These are phyloP conservation scores for Paragyromitra xinjiangensis DNA, from an alignment of 495 filamentous ascomycete genomes.

Conservation along the genomic window DNA sequence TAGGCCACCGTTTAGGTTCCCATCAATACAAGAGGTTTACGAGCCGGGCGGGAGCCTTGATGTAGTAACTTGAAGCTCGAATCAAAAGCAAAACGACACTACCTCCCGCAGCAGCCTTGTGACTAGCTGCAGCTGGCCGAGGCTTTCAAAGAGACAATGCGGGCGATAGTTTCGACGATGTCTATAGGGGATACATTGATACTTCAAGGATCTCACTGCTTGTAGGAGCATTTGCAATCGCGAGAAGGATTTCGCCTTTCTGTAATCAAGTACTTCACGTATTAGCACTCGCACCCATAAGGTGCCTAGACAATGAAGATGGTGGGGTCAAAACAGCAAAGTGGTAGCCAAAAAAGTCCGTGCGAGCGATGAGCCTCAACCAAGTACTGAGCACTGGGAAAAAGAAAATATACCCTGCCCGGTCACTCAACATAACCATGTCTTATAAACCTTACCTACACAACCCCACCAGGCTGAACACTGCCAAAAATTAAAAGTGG, in stretches of 20 bases:
- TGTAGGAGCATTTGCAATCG: constrained; percentile 14
- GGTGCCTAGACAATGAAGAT: background rate
- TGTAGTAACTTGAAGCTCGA: constrained; percentile 14
- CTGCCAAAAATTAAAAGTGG: background rate
- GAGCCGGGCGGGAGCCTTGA: constrained; percentile 8
- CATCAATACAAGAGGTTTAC: constrained; percentile 28
- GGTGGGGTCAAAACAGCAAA: background rate
- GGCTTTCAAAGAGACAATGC: background rate
- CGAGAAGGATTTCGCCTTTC: background rate
- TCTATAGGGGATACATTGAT: constrained; percentile 5
- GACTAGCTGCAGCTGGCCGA: constrained; percentile 21
- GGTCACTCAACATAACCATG: background rate
- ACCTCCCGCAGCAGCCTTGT: constrained; percentile 25
- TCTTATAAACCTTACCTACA: background rate
- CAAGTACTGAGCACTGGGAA: constrained; percentile 1
- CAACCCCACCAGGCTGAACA: background rate
- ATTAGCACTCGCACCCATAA: constrained; percentile 31
- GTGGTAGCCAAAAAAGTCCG: constrained; percentile 7
- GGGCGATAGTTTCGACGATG: constrained; percentile 7
- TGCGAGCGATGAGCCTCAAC: constrained; percentile 8
- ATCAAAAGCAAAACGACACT: constrained; percentile 14
- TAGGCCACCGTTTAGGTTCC: background rate
- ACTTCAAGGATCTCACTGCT: constrained; percentile 8
- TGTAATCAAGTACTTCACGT: constrained; percentile 3
- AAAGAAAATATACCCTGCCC: constrained; percentile 23